These are phyloP conservation scores for Gaultheria prostrata DNA, from an alignment of 148 eudicot genomes.

Conservation along the genomic window DNA sequence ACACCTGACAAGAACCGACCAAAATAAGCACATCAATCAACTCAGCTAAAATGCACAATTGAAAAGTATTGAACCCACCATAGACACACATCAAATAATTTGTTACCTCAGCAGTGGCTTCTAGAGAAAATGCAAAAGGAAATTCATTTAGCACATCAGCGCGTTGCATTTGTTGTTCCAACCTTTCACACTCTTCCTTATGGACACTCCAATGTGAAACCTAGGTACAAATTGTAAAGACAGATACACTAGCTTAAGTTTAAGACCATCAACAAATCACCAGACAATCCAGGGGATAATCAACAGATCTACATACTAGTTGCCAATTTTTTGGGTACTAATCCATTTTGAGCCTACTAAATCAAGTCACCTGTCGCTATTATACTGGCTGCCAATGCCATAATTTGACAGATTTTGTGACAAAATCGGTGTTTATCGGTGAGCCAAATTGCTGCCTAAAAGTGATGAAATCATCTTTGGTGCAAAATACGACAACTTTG, in stretches of 20 bases:
- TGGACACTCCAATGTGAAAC: constrained; percentile 74
- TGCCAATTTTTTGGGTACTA: background rate
- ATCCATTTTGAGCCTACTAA: background rate
- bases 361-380: no score
- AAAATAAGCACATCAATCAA: constrained; percentile 12
- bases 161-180: constrained; percentile 57
- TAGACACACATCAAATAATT: background rate
- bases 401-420: no score
- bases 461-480: no score
- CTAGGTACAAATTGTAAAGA: constrained; percentile 29
- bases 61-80: background rate
- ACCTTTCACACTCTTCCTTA: constrained; percentile 76
- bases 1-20: constrained; percentile 32
- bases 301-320: background rate
- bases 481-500: no score
- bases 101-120: constrained; percentile 55
- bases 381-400: no score
- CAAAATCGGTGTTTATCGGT: no score
- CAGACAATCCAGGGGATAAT: background rate
- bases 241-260: constrained; percentile 3
- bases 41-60: constrained; percentile 2
- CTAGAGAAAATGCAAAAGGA: constrained; percentile 65
- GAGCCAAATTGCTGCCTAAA: no score
- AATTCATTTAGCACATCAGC: constrained; percentile 55
- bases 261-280: constrained; percentile 6